A percentile compares a stretch with the other conserved stretches of the same genome.
These are phyloP conservation scores for Aspergillus fumigatus DNA, from an alignment of 2,329 filamentous ascomycete genomes.

Conservation along the genomic window DNA sequence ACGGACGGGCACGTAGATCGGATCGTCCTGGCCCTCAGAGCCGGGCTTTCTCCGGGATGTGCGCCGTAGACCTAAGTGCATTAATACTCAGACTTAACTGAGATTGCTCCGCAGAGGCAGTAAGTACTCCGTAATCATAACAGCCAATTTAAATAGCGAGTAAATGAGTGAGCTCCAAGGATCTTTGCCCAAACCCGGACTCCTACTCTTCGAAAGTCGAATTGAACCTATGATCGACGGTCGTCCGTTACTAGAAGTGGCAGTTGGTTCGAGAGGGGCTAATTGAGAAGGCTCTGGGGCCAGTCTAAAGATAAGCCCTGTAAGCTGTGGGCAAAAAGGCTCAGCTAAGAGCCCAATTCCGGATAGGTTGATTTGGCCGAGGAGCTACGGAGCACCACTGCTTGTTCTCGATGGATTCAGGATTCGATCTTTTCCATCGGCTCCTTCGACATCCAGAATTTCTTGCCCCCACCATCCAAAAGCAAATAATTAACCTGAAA, in stretches of 20 bases:
- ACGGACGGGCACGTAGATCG: constrained; percentile 11
- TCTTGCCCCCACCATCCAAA: neutral
- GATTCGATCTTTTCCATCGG: neutral
- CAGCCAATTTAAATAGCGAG: neutral
- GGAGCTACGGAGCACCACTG: neutral
- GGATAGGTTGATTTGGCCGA: neutral
- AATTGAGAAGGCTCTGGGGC: neutral
- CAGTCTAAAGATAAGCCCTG: neutral
- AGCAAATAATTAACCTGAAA: neutral
- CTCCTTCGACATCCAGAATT: neutral
- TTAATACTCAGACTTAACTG: neutral
- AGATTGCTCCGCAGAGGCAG: neutral
- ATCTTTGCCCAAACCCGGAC: neutral
- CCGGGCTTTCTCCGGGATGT: constrained; percentile 2
- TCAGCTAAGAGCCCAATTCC: neutral
- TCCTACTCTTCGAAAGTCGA: neutral
- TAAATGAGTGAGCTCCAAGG: neutral
- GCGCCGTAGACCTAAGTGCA: neutral
- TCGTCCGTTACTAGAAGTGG: neutral
- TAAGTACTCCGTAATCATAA: constrained; percentile 1
- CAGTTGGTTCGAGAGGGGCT: neutral
- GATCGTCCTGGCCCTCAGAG: constrained; percentile 12
- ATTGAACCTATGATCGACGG: neutral
- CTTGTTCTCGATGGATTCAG: neutral
- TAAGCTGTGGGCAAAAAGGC: neutral